Conservation (phyloP, 225 moss, liverwort and hornwort species). For the Neckera pumila region DNA sequence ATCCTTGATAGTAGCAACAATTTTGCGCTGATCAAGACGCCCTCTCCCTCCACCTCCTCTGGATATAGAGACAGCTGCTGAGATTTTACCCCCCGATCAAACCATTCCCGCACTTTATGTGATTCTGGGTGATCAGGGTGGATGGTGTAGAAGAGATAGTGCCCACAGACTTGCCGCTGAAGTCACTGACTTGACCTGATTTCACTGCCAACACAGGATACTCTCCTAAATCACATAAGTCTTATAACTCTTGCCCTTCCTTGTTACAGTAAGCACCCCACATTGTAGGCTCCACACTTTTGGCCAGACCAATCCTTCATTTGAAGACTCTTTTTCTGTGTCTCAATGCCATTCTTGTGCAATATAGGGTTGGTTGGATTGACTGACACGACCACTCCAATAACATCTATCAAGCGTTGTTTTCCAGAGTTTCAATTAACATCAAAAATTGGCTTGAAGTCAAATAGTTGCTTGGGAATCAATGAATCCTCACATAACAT, state of each 20-base stretch:
- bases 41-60: too few species aligned
- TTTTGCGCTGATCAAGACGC: too few species aligned
- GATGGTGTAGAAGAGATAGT: slow-evolving; percentile 65
- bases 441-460: slow-evolving; percentile 62
- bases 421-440: slow-evolving; percentile 70
- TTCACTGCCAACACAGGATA: slow-evolving; percentile 62
- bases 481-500: slow-evolving; percentile 36
- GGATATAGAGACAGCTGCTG: slow-evolving; percentile 56
- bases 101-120: slow-evolving; percentile 65
- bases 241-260: slow-evolving; percentile 75
- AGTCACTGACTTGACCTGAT: slow-evolving; percentile 78
- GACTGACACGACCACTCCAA: slow-evolving; percentile 72
- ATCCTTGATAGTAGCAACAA: too few species aligned
- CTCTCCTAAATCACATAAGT: slow-evolving; percentile 35
- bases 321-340: slow-evolving; percentile 69
- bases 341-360: slow-evolving; percentile 83
- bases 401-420: slow-evolving; percentile 67
- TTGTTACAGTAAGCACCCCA: slow-evolving; percentile 83
- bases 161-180: slow-evolving; percentile 76
- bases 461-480: slow-evolving; percentile 41
- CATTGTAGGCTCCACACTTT: slow-evolving; percentile 85
- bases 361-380: slow-evolving; percentile 70
- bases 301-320: slow-evolving; percentile 70
- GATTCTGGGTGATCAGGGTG: slow-evolving; percentile 67
- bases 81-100: slow-evolving; percentile 56